phyloP scores from a whole-genome alignment of 805 yeast genomes.

The Tetrapisispora fleetii region DNA sequence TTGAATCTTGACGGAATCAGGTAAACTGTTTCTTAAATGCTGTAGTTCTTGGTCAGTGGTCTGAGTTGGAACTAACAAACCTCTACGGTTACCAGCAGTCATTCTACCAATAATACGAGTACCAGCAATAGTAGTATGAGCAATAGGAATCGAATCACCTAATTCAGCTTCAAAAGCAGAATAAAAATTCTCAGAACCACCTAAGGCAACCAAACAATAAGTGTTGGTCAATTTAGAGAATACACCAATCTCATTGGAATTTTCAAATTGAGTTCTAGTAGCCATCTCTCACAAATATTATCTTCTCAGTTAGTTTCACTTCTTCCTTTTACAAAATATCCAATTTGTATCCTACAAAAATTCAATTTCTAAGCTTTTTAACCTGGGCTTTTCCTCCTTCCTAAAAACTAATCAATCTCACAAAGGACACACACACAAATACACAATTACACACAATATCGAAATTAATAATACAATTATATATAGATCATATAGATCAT shows the following conservation, averaged over 20 bases:
- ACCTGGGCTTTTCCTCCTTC: no score
- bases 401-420: no score
- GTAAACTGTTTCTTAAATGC: constrained; percentile 93
- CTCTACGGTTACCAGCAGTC: constrained; percentile 98
- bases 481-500: no score
- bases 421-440: no score
- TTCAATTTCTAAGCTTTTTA: no score
- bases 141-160: constrained; percentile 93
- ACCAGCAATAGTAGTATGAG: constrained; percentile 96
- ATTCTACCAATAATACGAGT: constrained; percentile 95
- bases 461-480: no score
- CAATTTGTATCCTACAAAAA: no score
- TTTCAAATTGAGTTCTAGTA: constrained; percentile 70
- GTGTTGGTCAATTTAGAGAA: constrained; percentile 92
- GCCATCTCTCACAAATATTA: constrained; percentile 37
- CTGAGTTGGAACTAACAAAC: constrained; percentile 91
- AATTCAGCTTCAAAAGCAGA: constrained; percentile 97
- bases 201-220: constrained; percentile 91
- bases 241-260: constrained; percentile 87
- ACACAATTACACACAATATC: no score
- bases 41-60: constrained; percentile 97
- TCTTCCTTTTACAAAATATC: background rate
- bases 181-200: constrained; percentile 81
- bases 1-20: constrained; percentile 91
- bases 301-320: no score